phyloP scores from a whole-genome alignment of 192 early-diverging fungal genomes.

The Blastocladiella britannica region DNA sequence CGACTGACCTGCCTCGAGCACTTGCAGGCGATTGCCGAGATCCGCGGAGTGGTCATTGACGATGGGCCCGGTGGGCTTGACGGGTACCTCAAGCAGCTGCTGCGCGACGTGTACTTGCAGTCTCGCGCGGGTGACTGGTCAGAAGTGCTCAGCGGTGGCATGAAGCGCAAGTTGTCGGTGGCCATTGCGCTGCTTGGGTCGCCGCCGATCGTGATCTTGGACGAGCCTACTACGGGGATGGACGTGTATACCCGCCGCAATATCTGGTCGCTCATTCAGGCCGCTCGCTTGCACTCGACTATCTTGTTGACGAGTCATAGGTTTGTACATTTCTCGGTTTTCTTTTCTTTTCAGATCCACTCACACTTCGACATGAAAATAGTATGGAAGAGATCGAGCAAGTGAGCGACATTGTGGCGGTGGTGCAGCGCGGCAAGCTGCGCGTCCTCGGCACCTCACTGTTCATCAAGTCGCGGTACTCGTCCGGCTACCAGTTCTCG shows the following conservation, averaged over 20 bases:
- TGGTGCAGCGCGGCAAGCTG: conserved; percentile 24
- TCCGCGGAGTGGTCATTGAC: conserved; percentile 23
- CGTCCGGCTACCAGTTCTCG: conserved; percentile 29
- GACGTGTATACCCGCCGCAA: conserved; percentile 24
- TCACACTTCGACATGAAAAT: no score
- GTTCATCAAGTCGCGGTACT: conserved; percentile 33
- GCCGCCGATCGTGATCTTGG: conserved; percentile 23
- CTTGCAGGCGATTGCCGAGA: conserved; percentile 18
- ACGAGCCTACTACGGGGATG: conserved; percentile 40
- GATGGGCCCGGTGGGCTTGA: conserved; percentile 4
- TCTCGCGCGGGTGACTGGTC: conserved; percentile 17
- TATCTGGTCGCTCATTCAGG: conserved; percentile 32
- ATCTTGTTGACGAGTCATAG: conserved; percentile 40
- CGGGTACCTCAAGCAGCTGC: conserved; percentile 6
- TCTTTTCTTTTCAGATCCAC: not conserved
- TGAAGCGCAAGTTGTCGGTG: conserved; percentile 30
- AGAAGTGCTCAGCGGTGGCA: conserved; percentile 23
- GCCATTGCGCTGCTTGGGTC: conserved; percentile 31
- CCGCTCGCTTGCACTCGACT: conserved; percentile 19
- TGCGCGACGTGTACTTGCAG: conserved; percentile 14
- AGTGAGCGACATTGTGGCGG: conserved; percentile 21
- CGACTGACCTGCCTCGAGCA: conserved; percentile 25
- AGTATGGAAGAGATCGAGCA: not conserved
- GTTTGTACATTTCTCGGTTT: no score
- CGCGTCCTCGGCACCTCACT: conserved; percentile 26